Evolutionary conservation across 257 asterid species (phyloP).

Genomic region (Solanum ahanhuiri): DNA sequence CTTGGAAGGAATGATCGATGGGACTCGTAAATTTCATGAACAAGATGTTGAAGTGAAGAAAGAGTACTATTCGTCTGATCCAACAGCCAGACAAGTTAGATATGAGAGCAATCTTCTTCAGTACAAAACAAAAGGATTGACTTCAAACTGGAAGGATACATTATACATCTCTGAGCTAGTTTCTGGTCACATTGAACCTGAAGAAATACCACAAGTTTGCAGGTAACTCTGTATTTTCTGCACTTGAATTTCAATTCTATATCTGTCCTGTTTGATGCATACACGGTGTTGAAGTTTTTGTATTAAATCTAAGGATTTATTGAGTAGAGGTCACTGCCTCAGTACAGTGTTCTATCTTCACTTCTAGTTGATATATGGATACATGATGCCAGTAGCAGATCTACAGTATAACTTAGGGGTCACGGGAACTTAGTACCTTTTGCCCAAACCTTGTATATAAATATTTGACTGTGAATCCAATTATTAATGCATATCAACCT

Average conservation of each 20-base stretch:
- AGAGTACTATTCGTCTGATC: conserved; percentile 21
- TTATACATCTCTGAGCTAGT: conserved; percentile 18
- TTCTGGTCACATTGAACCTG: conserved; percentile 18
- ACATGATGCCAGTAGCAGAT: neutral
- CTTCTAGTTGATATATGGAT: neutral
- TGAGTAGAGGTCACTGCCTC: neutral
- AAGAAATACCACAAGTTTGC: conserved; percentile 48
- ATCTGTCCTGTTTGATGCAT: neutral
- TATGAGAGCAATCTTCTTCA: conserved; percentile 45
- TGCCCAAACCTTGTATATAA: neutral
- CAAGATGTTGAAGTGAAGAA: conserved; percentile 42
- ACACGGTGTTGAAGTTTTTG: too few species aligned
- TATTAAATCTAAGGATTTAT: too few species aligned
- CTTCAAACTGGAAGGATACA: conserved; percentile 68
- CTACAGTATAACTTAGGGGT: neutral
- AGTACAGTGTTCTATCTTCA: neutral
- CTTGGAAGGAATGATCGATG: conserved; percentile 44
- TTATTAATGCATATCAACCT: neutral
- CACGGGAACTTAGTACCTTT: neutral
- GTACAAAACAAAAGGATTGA: conserved; percentile 13
- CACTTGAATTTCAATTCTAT: too few species aligned
- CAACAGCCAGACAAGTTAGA: conserved; percentile 21
- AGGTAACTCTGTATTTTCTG: conserved; percentile 11
- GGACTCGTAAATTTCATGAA: conserved; percentile 46
- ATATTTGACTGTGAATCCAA: too few species aligned